Conservation (phyloP, 306 rosid genomes). For the Nissolia schottii region DNA sequence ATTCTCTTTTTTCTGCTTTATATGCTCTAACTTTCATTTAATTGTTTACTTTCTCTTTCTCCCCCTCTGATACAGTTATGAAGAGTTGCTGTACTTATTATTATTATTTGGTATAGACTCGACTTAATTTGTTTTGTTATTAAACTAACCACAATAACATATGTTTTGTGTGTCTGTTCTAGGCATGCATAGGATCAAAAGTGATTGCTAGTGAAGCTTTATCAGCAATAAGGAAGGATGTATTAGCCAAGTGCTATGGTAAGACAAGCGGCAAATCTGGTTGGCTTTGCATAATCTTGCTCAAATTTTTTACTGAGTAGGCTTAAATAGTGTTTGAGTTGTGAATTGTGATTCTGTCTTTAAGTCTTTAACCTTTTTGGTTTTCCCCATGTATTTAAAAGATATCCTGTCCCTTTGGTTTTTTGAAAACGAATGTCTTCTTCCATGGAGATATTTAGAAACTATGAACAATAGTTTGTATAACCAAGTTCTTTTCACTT, state of each 20-base stretch:
- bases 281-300: not conserved
- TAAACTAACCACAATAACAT: slow-evolving; percentile 23
- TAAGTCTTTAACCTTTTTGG: not conserved
- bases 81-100: not conserved
- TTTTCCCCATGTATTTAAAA: not conserved
- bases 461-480: not conserved
- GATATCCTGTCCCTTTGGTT: slow-evolving; percentile 5
- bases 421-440: not conserved
- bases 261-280: slow-evolving; percentile 22
- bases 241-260: slow-evolving; percentile 94
- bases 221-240: slow-evolving; percentile 93
- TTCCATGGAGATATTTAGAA: slow-evolving; percentile 18
- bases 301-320: not conserved
- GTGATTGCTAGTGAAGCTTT: slow-evolving; percentile 89
- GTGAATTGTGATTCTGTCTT: not conserved
- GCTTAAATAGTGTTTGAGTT: not conserved
- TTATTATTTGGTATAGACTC: not conserved
- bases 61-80: not conserved
- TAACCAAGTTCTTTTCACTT: not conserved
- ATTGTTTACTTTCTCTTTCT: not conserved
- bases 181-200: slow-evolving; percentile 89
- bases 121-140: not conserved
- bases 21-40: not conserved
- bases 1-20: slow-evolving; percentile 2
- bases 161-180: slow-evolving; percentile 15